Conservation (phyloP, 345 rosid genomes). For the Odontarrhena argentea region DNA sequence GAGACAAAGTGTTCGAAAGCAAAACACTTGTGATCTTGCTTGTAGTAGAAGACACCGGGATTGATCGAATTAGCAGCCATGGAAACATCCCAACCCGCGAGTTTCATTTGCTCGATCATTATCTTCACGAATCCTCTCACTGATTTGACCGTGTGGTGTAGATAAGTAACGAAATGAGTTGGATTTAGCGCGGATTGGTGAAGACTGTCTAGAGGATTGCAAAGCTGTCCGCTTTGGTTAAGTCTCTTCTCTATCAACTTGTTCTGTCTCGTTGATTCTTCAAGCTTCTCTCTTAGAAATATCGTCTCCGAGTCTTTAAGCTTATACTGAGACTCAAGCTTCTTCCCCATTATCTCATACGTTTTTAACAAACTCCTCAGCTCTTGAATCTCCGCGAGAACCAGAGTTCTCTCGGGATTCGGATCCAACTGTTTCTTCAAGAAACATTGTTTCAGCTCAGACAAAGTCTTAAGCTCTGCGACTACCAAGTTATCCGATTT, state of each 20-base stretch:
- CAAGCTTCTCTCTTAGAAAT: slow-evolving; percentile 62
- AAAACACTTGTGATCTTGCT: slow-evolving; percentile 73
- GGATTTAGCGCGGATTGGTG: slow-evolving; percentile 55
- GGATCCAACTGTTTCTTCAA: slow-evolving; percentile 75
- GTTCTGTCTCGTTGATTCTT: slow-evolving; percentile 56
- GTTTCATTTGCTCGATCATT: slow-evolving; percentile 69
- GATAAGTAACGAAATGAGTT: slow-evolving; percentile 57
- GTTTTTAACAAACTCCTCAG: slow-evolving; percentile 64
- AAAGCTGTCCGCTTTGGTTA: slow-evolving; percentile 64
- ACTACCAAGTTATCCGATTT: slow-evolving; percentile 66
- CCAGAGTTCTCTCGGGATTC: slow-evolving; percentile 52
- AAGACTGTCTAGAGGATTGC: slow-evolving; percentile 51
- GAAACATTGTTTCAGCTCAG: slow-evolving; percentile 78
- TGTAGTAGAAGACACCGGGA: slow-evolving; percentile 61
- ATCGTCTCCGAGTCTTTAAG: slow-evolving; percentile 75
- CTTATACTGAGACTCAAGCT: slow-evolving; percentile 66
- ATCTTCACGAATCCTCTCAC: slow-evolving; percentile 67
- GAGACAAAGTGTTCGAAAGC: slow-evolving; percentile 76
- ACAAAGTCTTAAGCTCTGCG: slow-evolving; percentile 64
- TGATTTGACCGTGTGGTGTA: slow-evolving; percentile 65
- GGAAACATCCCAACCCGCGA: slow-evolving; percentile 68
- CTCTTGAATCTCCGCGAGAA: slow-evolving; percentile 79
- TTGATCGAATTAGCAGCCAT: slow-evolving; percentile 68
- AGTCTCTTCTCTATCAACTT: slow-evolving; percentile 62
- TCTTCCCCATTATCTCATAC: slow-evolving; percentile 67